phyloP scores from a whole-genome alignment of 202 grass and related monocot species.

The Setaria viridis region DNA sequence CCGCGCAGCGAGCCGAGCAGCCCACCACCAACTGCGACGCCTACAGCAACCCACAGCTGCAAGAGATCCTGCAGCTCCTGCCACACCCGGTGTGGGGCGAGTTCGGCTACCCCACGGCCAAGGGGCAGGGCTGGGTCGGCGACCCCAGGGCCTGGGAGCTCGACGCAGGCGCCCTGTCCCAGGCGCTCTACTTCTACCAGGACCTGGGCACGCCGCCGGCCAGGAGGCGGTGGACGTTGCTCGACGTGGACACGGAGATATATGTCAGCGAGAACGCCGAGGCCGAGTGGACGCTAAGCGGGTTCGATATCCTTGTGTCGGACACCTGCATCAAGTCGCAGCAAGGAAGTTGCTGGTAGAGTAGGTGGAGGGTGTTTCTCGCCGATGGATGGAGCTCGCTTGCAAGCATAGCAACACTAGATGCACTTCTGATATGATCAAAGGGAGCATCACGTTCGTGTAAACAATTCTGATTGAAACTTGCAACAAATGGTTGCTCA shows the following conservation, averaged over 20 bases:
- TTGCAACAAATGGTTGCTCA: too few species aligned
- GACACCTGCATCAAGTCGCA: slow-evolving; percentile 3
- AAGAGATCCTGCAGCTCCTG: slow-evolving; percentile 90
- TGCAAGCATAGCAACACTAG: too few species aligned
- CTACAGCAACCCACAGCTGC: slow-evolving; percentile 92
- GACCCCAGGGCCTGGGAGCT: slow-evolving; percentile 83
- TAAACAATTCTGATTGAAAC: too few species aligned
- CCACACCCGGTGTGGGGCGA: slow-evolving; percentile 84
- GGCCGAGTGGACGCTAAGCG: slow-evolving; percentile 81
- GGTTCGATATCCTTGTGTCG: slow-evolving; percentile 78
- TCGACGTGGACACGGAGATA: slow-evolving; percentile 90
- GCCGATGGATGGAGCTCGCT: too few species aligned
- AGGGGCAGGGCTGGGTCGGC: slow-evolving; percentile 82
- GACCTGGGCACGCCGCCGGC: slow-evolving; percentile 62
- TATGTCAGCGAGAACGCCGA: slow-evolving; percentile 52
- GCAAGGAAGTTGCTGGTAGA: slow-evolving; percentile 15
- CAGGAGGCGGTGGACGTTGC: slow-evolving; percentile 68
- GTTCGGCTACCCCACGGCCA: slow-evolving; percentile 75
- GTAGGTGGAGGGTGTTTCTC: not conserved
- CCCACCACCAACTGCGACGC: slow-evolving; percentile 80
- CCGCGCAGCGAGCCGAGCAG: slow-evolving; percentile 68
- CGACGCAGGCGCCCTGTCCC: slow-evolving; percentile 75
- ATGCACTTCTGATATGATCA: too few species aligned
- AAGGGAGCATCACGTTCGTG: too few species aligned
- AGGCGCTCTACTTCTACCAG: slow-evolving; percentile 86